phyloP scores from a whole-genome alignment of 2,329 filamentous ascomycete genomes.

The Hymenoscyphus infarciens region DNA sequence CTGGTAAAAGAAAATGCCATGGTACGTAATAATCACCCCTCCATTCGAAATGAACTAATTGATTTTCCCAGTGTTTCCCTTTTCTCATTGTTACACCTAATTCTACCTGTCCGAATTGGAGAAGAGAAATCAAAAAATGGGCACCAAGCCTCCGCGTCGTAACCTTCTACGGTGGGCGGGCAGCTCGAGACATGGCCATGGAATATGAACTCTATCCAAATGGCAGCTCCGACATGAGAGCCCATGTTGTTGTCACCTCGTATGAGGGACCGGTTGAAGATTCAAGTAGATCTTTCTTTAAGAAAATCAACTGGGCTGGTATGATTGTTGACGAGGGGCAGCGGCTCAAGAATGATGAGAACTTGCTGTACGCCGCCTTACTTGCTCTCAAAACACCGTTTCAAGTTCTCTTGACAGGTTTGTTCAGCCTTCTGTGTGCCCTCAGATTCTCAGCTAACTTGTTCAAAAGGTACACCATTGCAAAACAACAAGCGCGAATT shows the following conservation, averaged over 20 bases:
- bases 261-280: constrained; percentile 85
- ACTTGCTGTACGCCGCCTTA: constrained; percentile 73
- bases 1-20: constrained; percentile 61
- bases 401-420: constrained; percentile 75
- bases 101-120: constrained; percentile 95
- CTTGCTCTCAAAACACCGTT: constrained; percentile 73
- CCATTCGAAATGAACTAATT: constrained; percentile 42
- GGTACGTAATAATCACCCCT: constrained; percentile 22
- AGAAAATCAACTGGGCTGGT: constrained; percentile 74
- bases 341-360: constrained; percentile 88
- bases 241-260: constrained; percentile 90
- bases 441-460: constrained; percentile 21
- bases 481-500: constrained; percentile 95
- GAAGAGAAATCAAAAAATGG: constrained; percentile 93
- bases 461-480: constrained; percentile 62
- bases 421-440: neutral
- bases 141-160: constrained; percentile 81
- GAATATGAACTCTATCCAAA: constrained; percentile 81
- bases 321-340: constrained; percentile 95
- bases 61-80: constrained; percentile 69
- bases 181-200: constrained; percentile 72
- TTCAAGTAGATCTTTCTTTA: constrained; percentile 62
- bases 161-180: constrained; percentile 80
- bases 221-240: constrained; percentile 64
- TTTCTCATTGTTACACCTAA: constrained; percentile 94